These are phyloP conservation scores for Angophora floribunda DNA, from an alignment of 345 rosid genomes.

Conservation along the genomic window DNA sequence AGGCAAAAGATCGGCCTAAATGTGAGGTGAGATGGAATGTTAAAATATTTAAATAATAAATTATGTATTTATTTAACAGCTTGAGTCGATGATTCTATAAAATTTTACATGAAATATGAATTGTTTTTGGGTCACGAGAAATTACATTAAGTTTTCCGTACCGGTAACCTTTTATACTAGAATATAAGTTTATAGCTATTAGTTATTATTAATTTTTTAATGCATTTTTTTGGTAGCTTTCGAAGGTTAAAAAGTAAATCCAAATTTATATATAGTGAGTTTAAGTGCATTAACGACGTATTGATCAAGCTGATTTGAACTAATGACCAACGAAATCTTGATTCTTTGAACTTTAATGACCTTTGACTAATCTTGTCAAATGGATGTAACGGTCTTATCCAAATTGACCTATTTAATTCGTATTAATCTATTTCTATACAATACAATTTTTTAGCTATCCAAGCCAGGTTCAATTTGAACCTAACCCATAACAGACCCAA, in stretches of 20 bases:
- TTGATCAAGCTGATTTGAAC: background rate
- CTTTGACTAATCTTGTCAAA: background rate
- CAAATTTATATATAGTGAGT: background rate
- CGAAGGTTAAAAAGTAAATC: background rate
- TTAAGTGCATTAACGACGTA: background rate
- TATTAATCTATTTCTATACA: no score
- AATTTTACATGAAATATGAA: no score
- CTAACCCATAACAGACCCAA: accelerated
- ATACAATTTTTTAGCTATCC: no score
- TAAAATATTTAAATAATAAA: no score
- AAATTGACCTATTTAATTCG: no score
- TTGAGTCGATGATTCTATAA: no score
- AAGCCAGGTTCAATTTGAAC: background rate
- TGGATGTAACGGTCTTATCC: no score
- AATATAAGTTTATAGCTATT: background rate
- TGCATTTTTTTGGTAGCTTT: background rate
- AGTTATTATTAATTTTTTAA: background rate
- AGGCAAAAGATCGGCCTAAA: no score
- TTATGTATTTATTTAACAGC: no score
- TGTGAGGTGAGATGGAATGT: no score
- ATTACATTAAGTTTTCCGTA: background rate
- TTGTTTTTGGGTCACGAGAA: background rate
- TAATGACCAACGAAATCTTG: background rate
- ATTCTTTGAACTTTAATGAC: background rate
- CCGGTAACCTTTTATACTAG: background rate